Evolutionary conservation across 179 eudicot genomes (phyloP).

Genomic region (Pouteria campechiana): DNA sequence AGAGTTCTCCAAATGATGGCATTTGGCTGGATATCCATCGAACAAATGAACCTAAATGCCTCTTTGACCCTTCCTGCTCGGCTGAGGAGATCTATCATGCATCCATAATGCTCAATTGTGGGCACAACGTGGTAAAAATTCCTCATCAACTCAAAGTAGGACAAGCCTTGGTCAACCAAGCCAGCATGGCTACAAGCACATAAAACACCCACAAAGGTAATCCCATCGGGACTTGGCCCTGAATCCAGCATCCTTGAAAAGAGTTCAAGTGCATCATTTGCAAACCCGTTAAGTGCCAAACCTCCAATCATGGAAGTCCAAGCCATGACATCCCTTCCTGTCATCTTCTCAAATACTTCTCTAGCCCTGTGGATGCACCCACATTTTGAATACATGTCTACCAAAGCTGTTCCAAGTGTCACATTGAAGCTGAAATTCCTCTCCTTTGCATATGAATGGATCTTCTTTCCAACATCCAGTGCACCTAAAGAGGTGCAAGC

Average conservation of each 20-base stretch:
- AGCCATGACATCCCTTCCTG: conserved; percentile 41
- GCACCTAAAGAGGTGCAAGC: conserved; percentile 71
- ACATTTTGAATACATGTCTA: conserved; percentile 80
- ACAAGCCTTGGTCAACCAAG: conserved; percentile 51
- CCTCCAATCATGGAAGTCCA: conserved; percentile 62
- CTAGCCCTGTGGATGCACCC: conserved; percentile 60
- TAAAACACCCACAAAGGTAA: conserved; percentile 54
- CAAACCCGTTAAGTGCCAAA: conserved; percentile 54
- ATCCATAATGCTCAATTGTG: conserved; percentile 58
- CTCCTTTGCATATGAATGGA: conserved; percentile 44
- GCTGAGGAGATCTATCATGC: conserved; percentile 75
- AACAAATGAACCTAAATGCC: conserved; percentile 36
- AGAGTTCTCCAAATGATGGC: conserved; percentile 52
- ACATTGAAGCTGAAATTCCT: conserved; percentile 34
- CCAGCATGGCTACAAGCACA: conserved; percentile 63
- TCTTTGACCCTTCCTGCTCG: conserved; percentile 57
- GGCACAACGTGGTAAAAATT: conserved; percentile 42
- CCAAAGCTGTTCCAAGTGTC: conserved; percentile 55
- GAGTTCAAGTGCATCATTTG: conserved; percentile 34
- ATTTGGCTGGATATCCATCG: conserved; percentile 56
- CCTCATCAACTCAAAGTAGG: conserved; percentile 43
- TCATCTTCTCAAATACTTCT: conserved; percentile 47
- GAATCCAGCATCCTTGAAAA: conserved; percentile 43
- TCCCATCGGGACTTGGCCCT: conserved; percentile 47
- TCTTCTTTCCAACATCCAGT: conserved; percentile 73